phyloP scores from a whole-genome alignment of 2,329 filamentous ascomycete species.

The Exophiala sp. region DNA sequence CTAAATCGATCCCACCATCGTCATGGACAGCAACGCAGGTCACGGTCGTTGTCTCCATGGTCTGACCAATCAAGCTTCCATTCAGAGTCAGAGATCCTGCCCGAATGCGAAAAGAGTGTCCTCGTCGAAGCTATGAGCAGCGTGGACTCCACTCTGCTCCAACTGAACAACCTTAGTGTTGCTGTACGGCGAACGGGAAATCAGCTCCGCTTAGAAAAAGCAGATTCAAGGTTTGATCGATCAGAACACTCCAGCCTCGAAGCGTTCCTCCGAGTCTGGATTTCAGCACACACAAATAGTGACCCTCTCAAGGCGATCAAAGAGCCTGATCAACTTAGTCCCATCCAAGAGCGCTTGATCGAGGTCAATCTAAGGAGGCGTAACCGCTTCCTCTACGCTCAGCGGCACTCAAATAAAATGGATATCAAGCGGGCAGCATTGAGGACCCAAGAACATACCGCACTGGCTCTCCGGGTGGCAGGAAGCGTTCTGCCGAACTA shows the following conservation, averaged over 20 bases:
- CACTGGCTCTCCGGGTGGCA: too few relatives aligned
- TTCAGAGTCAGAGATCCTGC: background rate
- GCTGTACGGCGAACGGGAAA: background rate
- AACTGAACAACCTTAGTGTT: background rate
- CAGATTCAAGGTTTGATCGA: background rate
- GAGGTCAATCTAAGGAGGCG: background rate
- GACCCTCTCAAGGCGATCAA: background rate
- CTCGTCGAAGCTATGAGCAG: constrained; percentile 1
- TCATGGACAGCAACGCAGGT: background rate
- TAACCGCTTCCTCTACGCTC: constrained; percentile 3
- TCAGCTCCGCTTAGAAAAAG: background rate
- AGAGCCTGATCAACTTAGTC: background rate
- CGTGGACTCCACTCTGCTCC: background rate
- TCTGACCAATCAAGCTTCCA: constrained; percentile 2
- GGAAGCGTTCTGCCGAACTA: too few relatives aligned
- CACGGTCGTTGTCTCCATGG: constrained; percentile 4
- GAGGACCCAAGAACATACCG: too few relatives aligned
- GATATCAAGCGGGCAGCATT: background rate
- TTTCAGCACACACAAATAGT: background rate
- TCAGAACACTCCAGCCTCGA: background rate
- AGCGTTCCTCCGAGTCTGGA: background rate
- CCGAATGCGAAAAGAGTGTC: too few relatives aligned
- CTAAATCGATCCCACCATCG: too few relatives aligned
- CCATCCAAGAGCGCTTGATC: constrained; percentile 1
- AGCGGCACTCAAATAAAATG: background rate